Percentiles rank a stretch among this genome's conserved stretches.
Evolutionary conservation across 1,284 basidiomycete genomes (phyloP).

Genomic region (Cerrena zonata): DNA sequence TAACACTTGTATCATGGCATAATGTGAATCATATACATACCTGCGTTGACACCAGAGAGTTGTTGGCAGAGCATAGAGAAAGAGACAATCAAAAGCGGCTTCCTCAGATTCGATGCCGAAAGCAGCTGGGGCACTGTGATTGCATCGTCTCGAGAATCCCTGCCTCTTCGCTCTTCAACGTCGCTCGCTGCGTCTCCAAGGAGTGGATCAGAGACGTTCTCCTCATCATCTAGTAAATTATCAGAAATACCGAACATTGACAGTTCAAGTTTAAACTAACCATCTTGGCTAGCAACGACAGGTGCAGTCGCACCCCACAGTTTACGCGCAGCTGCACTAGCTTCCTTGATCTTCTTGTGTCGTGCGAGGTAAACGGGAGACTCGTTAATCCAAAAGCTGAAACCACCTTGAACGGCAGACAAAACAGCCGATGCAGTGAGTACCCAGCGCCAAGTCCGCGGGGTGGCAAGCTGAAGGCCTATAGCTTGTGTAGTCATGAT

Average conservation of each 20-base stretch:
- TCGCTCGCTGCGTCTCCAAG: constrained; percentile 29
- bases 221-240: constrained; percentile 15
- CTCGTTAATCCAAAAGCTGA: constrained; percentile 51
- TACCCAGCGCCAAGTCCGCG: constrained; percentile 70
- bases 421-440: constrained; percentile 60
- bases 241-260: neutral
- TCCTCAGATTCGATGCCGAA: constrained; percentile 50
- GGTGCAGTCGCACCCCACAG: constrained; percentile 43
- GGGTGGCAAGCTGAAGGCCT: constrained; percentile 59
- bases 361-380: constrained; percentile 62
- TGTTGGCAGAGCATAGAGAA: constrained; percentile 77
- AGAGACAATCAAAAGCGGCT: constrained; percentile 65
- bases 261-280: neutral
- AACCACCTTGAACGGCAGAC: constrained; percentile 54
- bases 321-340: constrained; percentile 38
- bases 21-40: constrained; percentile 22
- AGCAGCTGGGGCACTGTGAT: constrained; percentile 53
- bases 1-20: neutral
- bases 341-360: constrained; percentile 46
- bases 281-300: neutral
- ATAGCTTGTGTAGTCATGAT: constrained; percentile 73
- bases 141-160: constrained; percentile 26
- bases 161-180: constrained; percentile 28
- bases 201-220: constrained; percentile 37
- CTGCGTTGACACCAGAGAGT: constrained; percentile 58